Conservation (phyloP, 2,329 filamentous ascomycete genomes). For the Colletotrichum aenigma region DNA sequence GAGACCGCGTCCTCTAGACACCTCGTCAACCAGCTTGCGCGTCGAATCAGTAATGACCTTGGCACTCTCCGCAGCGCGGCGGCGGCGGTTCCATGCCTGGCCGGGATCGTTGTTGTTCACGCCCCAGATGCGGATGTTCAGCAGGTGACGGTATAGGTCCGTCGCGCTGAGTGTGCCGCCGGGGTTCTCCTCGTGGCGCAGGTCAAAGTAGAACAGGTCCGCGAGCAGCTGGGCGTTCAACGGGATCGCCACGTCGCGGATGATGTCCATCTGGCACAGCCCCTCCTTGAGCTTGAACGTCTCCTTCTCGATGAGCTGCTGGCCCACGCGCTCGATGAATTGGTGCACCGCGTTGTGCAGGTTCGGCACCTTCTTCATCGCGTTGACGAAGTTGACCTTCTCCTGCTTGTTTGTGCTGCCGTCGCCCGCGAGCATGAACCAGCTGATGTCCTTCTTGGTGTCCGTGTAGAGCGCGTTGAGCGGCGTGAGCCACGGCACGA, state of each 20-base stretch:
- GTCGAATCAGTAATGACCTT: constrained; percentile 41
- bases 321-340: constrained; percentile 36
- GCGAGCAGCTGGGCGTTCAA: constrained; percentile 59
- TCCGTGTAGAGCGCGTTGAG: constrained; percentile 33
- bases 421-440: constrained; percentile 44
- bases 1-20: constrained; percentile 30
- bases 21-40: constrained; percentile 42
- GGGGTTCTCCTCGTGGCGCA: constrained; percentile 59
- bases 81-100: constrained; percentile 49
- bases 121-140: constrained; percentile 49
- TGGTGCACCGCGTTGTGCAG: constrained; percentile 32
- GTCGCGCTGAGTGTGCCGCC: constrained; percentile 45
- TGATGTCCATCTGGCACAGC: constrained; percentile 44
- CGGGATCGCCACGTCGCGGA: constrained; percentile 63
- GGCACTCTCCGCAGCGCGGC: constrained; percentile 43
- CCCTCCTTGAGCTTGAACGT: constrained; percentile 38
- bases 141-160: constrained; percentile 45
- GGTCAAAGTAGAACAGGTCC: constrained; percentile 62
- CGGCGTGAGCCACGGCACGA: constrained; percentile 34
- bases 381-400: constrained; percentile 33
- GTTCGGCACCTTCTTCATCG: constrained; percentile 36
- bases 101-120: constrained; percentile 52
- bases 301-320: constrained; percentile 44
- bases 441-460: constrained; percentile 37
- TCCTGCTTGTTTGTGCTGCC: constrained; percentile 29